Evolutionary conservation across 495 filamentous ascomycete species (phyloP).

Genomic region (Cairneyella variabilis): DNA sequence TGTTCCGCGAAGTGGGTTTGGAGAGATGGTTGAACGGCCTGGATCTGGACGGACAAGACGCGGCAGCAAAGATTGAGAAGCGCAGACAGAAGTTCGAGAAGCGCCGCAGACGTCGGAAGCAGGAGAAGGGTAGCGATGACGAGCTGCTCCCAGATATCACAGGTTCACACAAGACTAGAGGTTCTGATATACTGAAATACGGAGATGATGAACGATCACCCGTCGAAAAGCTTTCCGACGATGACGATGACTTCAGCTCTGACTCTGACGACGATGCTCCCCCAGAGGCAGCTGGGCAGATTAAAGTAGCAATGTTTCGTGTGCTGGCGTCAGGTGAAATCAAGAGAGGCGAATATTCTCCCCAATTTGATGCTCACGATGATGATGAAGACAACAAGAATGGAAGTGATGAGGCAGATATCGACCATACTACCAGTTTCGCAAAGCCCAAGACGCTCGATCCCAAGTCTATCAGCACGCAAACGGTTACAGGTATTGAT

Average conservation of each 20-base stretch:
- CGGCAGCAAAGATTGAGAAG: slow-evolving; percentile 80
- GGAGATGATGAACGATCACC: slow-evolving; percentile 69
- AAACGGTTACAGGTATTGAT: slow-evolving; percentile 98
- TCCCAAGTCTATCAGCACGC: slow-evolving; percentile 94
- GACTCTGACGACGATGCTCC: slow-evolving; percentile 79
- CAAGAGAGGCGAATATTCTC: slow-evolving; percentile 94
- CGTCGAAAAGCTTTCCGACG: slow-evolving; percentile 68
- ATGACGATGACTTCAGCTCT: slow-evolving; percentile 57
- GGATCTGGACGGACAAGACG: slow-evolving; percentile 84
- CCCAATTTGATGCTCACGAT: slow-evolving; percentile 95
- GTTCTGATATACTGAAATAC: slow-evolving; percentile 63
- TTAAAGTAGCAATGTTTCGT: slow-evolving; percentile 95
- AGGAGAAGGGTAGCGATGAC: slow-evolving; percentile 44
- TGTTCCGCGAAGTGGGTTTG: slow-evolving; percentile 95
- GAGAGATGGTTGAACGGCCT: slow-evolving; percentile 95
- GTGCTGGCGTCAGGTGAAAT: slow-evolving; percentile 96
- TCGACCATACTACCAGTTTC: slow-evolving; percentile 98
- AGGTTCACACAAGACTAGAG: slow-evolving; percentile 13
- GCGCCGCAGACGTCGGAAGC: slow-evolving; percentile 65
- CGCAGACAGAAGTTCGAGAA: slow-evolving; percentile 85
- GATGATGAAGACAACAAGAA: slow-evolving; percentile 59
- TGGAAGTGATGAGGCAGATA: slow-evolving; percentile 54
- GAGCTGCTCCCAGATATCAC: slow-evolving; percentile 41
- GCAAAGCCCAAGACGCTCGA: slow-evolving; percentile 96
- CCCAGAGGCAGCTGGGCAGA: slow-evolving; percentile 93